phyloP scores from a whole-genome alignment of 2,329 filamentous ascomycete genomes.

The Claviceps pazoutovae region DNA sequence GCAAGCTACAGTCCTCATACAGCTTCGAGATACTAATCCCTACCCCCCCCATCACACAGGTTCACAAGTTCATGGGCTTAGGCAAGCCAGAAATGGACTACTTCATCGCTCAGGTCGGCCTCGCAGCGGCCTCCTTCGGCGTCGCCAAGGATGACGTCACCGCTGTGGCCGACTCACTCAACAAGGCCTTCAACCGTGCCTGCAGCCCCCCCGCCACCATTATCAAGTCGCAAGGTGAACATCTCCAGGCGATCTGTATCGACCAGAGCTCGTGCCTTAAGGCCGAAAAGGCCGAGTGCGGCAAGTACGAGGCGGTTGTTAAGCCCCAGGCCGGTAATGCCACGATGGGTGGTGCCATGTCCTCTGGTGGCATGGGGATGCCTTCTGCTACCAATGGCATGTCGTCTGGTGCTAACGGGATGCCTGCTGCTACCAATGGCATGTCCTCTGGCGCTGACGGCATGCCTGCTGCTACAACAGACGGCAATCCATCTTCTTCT shows the following conservation, averaged over 20 bases:
- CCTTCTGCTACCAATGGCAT: slow-evolving; percentile 2
- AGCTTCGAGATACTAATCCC: neutral
- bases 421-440: neutral
- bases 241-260: slow-evolving; percentile 43
- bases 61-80: slow-evolving; percentile 48
- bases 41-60: slow-evolving; percentile 12
- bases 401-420: neutral
- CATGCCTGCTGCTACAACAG: neutral
- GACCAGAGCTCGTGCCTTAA: slow-evolving; percentile 29
- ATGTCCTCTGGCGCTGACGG: slow-evolving; percentile 3
- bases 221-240: slow-evolving; percentile 28
- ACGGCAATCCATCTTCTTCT: slow-evolving; percentile 2
- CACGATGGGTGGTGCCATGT: slow-evolving; percentile 3
- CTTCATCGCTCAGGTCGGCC: slow-evolving; percentile 44
- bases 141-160: slow-evolving; percentile 38
- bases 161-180: slow-evolving; percentile 34
- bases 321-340: slow-evolving; percentile 9
- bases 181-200: slow-evolving; percentile 33
- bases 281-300: slow-evolving; percentile 31
- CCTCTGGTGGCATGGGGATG: slow-evolving; percentile 1
- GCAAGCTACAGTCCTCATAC: too few relatives aligned
- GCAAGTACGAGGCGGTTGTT: slow-evolving; percentile 23
- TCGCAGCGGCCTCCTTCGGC: slow-evolving; percentile 43
- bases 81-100: slow-evolving; percentile 36
- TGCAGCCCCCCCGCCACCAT: slow-evolving; percentile 33